Conservation (phyloP, 1,284 basidiomycete genomes). For the Phylloboletellus chloephorus region DNA sequence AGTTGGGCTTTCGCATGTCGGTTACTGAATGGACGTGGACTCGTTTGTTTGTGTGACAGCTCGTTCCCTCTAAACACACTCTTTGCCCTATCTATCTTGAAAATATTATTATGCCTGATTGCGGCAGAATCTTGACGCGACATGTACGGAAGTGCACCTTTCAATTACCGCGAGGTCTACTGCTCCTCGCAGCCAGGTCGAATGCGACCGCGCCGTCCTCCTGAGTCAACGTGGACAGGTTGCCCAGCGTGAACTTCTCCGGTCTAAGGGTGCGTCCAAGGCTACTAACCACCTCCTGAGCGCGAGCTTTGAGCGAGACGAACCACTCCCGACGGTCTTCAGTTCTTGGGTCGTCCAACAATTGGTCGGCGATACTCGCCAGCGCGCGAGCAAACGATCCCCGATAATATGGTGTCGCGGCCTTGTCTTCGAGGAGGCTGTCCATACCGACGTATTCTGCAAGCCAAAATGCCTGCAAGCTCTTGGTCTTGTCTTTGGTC, state of each 20-base stretch:
- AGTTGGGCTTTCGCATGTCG: conserved; percentile 3
- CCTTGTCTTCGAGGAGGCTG: conserved; percentile 18
- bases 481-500: conserved; percentile 42
- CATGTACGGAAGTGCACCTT: conserved; percentile 2
- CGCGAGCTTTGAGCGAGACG: conserved; percentile 17
- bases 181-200: conserved; percentile 25
- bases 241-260: conserved; percentile 17
- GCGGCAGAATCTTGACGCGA: conserved; percentile 1
- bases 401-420: conserved; percentile 21
- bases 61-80: conserved; percentile 2
- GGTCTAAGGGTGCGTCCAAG: conserved; percentile 10
- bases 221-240: conserved; percentile 5
- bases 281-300: conserved; percentile 16
- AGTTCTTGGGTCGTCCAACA: conserved; percentile 20
- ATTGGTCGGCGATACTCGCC: conserved; percentile 8
- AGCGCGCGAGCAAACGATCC: conserved; percentile 28
- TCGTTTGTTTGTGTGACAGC: conserved; percentile 1
- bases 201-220: conserved; percentile 26
- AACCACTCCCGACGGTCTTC: conserved; percentile 17
- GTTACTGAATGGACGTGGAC: conserved; percentile 11
- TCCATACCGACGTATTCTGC: conserved; percentile 40
- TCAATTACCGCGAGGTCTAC: conserved; percentile 25
- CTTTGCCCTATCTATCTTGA: conserved; percentile 12
- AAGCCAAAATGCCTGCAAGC: conserved; percentile 57
- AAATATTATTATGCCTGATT: conserved; percentile 11